Conservation (phyloP, 768 basidiomycete species). For the Psilocybe cubensis region DNA sequence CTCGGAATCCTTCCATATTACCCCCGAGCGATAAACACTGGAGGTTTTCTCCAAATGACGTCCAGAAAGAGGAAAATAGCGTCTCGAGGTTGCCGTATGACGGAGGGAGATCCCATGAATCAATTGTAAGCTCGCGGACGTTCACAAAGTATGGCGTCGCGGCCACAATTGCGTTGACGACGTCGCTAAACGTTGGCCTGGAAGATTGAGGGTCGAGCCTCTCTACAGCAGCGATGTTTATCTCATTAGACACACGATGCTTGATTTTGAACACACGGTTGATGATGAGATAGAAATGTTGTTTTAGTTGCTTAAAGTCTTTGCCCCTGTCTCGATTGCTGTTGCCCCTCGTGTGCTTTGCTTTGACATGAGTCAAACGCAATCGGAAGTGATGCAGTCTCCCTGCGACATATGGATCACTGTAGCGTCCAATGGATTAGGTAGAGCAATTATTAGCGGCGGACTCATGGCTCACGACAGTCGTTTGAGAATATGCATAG, state of each 20-base stretch:
- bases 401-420: slow-evolving; percentile 2
- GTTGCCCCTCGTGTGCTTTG: neutral
- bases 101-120: slow-evolving; percentile 35
- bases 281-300: slow-evolving; percentile 15
- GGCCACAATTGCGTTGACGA: slow-evolving; percentile 31
- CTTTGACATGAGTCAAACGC: slow-evolving; percentile 17
- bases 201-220: neutral
- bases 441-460: neutral
- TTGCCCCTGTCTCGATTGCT: slow-evolving; percentile 8
- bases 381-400: neutral
- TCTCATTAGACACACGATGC: slow-evolving; percentile 4
- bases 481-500: slow-evolving; percentile 3
- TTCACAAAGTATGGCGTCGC: slow-evolving; percentile 35
- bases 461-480: neutral
- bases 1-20: slow-evolving; percentile 37
- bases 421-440: slow-evolving; percentile 4
- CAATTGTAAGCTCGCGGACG: slow-evolving; percentile 39
- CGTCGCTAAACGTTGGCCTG: slow-evolving; percentile 23
- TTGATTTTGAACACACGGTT: slow-evolving; percentile 15
- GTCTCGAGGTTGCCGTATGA: slow-evolving; percentile 29
- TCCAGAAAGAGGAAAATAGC: slow-evolving; percentile 42
- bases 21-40: slow-evolving; percentile 38
- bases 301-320: slow-evolving; percentile 8
- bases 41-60: slow-evolving; percentile 40
- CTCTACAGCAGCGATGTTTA: slow-evolving; percentile 1